Evolutionary conservation across 1,139 yeast species (phyloP).

Genomic region (Blastobotrys apis): DNA sequence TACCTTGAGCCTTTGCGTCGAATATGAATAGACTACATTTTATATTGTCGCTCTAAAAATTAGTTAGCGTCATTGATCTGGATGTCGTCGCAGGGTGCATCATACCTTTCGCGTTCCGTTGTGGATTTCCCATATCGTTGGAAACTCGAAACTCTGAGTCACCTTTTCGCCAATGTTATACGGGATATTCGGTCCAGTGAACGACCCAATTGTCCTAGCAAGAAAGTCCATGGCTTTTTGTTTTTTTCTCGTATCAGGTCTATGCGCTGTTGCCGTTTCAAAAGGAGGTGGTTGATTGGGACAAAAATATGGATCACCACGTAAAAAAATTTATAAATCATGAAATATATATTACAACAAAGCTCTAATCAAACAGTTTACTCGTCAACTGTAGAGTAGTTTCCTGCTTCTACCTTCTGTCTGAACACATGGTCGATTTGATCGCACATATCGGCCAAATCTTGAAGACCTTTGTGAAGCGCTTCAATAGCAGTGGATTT

Average conservation of each 20-base stretch:
- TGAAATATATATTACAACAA: too few species aligned
- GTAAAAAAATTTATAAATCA: too few species aligned
- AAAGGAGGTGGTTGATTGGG: too few species aligned
- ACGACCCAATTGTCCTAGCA: constrained; percentile 36
- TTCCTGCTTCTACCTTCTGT: constrained; percentile 18
- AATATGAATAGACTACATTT: constrained; percentile 59
- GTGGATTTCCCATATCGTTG: constrained; percentile 48
- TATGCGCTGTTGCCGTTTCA: too few species aligned
- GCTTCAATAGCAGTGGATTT: constrained; percentile 88
- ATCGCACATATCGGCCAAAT: constrained; percentile 75
- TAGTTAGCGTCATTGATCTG: not conserved
- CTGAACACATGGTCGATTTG: constrained; percentile 77
- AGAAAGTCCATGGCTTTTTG: constrained; percentile 34
- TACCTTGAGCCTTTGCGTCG: constrained; percentile 44
- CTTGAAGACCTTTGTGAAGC: constrained; percentile 84
- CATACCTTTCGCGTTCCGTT: constrained; percentile 40
- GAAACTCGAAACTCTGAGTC: constrained; percentile 25
- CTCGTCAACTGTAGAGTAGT: constrained; percentile 5
- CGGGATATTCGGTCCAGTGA: constrained; percentile 34
- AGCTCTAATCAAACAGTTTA: too few species aligned
- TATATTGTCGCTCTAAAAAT: constrained; percentile 36
- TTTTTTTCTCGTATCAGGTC: too few species aligned
- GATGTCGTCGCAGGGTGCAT: not conserved
- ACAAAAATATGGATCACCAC: too few species aligned
- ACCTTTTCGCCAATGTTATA: constrained; percentile 28